These are phyloP conservation scores for Penicillium soppii DNA, from an alignment of 495 filamentous ascomycete genomes.

Conservation along the genomic window DNA sequence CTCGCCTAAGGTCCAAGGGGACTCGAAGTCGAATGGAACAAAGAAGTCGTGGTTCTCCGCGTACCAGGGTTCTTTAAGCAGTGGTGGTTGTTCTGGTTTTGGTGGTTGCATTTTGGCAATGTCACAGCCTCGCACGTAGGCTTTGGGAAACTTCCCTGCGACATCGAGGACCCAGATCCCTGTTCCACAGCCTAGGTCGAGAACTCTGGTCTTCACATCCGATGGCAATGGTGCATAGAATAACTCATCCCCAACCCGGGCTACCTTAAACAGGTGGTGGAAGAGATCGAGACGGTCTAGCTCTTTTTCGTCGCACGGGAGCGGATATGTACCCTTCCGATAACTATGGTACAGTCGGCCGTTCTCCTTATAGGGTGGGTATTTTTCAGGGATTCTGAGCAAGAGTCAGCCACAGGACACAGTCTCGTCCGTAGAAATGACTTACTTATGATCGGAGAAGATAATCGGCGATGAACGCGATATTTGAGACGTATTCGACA, in stretches of 20 bases:
- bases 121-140: conserved; percentile 72
- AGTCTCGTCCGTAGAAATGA: not conserved
- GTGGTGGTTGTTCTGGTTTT: too few species aligned
- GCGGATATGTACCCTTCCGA: conserved; percentile 48
- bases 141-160: conserved; percentile 62
- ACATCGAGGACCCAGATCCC: conserved; percentile 92
- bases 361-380: conserved; percentile 43
- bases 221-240: conserved; percentile 53
- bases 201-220: conserved; percentile 56
- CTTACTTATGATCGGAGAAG: conserved; percentile 35
- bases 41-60: conserved; percentile 69
- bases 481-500: conserved; percentile 18
- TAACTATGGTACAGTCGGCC: conserved; percentile 50
- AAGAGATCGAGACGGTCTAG: conserved; percentile 76
- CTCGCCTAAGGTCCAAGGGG: conserved; percentile 72
- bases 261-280: conserved; percentile 71
- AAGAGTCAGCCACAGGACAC: conserved; percentile 18
- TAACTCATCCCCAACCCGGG: conserved; percentile 54
- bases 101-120: conserved; percentile 79
- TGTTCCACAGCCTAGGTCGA: conserved; percentile 86
- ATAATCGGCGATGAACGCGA: conserved; percentile 19
- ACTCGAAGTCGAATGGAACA: conserved; percentile 72
- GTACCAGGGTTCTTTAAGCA: too few species aligned
- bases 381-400: conserved; percentile 34
- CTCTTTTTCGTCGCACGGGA: conserved; percentile 60